Conservation (phyloP, 2,329 filamentous ascomycete genomes). For the Penicillium griseofulvum region DNA sequence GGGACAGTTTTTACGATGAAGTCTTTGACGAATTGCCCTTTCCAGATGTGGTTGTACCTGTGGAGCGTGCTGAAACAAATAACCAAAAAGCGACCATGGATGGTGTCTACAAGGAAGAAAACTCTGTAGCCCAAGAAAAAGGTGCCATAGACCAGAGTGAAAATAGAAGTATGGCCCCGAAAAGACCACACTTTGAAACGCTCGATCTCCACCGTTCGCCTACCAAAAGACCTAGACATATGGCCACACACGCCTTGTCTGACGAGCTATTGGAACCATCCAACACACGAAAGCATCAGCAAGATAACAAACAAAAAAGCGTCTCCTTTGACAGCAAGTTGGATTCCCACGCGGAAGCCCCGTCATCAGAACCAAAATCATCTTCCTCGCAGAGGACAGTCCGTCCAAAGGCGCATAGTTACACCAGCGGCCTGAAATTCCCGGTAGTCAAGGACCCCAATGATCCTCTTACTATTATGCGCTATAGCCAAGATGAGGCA, state of each 20-base stretch:
- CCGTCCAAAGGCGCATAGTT: constrained; percentile 28
- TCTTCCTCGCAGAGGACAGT: constrained; percentile 28
- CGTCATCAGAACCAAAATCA: constrained; percentile 20
- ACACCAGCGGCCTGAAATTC: constrained; percentile 58
- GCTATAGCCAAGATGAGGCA: constrained; percentile 64
- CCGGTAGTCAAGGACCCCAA: constrained; percentile 74
- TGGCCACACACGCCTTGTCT: neutral
- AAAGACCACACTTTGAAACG: neutral
- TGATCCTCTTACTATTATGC: constrained; percentile 60
- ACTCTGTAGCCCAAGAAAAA: neutral
- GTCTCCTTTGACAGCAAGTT: constrained; percentile 5
- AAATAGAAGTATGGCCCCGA: neutral
- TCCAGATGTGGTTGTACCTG: neutral
- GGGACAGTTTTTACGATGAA: constrained; percentile 26
- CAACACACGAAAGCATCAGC: neutral
- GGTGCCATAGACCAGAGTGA: neutral
- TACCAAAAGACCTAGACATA: constrained; percentile 10
- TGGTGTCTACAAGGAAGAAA: neutral
- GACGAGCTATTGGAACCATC: neutral
- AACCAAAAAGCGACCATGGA: neutral
- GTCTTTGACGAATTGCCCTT: constrained; percentile 18
- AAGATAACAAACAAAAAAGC: neutral
- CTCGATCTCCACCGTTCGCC: neutral
- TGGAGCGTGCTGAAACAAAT: neutral
- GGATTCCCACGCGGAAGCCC: constrained; percentile 1